A percentile compares a stretch with the other conserved stretches of the same genome.
Evolutionary conservation across 352 stramenopile species (phyloP).

Genomic region (Globisporangium cederbergense): DNA sequence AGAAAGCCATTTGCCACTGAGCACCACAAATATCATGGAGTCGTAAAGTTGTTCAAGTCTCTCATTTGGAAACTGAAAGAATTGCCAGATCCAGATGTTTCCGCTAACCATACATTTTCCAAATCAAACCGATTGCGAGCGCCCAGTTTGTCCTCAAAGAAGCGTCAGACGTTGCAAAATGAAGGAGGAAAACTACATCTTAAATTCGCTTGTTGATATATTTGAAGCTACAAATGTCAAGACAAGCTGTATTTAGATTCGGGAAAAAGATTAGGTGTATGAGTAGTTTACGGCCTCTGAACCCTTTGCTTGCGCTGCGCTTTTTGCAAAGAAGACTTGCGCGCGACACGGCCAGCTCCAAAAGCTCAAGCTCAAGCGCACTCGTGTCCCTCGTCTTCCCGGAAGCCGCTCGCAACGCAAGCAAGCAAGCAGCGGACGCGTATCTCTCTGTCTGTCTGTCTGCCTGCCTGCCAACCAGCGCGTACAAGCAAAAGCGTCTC

Average conservation of each 20-base stretch:
- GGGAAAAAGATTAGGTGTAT: no score
- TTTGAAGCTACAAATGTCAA: no score
- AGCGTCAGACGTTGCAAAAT: constrained; percentile 1
- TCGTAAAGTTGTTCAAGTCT: no score
- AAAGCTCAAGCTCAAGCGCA: constrained; percentile 14
- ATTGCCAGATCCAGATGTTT: constrained; percentile 7
- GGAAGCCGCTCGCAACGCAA: constrained; percentile 3
- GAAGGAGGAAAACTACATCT: constrained; percentile 5
- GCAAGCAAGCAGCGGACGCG: neutral
- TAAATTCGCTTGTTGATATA: neutral
- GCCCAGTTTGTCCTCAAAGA: neutral
- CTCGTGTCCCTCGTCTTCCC: neutral
- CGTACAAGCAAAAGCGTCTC: neutral
- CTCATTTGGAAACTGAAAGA: constrained; percentile 4
- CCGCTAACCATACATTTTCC: constrained; percentile 6
- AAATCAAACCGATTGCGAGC: neutral
- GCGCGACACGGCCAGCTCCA: constrained; percentile 12
- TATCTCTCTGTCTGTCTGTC: neutral
- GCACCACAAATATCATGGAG: no score
- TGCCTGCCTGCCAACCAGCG: neutral
- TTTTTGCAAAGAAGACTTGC: neutral
- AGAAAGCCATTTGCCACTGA: no score
- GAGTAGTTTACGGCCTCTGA: no score
- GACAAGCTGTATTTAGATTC: no score
- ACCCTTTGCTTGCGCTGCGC: neutral